phyloP scores from a whole-genome alignment of 148 eudicot genomes.

The Rhododendron griersonianum region DNA sequence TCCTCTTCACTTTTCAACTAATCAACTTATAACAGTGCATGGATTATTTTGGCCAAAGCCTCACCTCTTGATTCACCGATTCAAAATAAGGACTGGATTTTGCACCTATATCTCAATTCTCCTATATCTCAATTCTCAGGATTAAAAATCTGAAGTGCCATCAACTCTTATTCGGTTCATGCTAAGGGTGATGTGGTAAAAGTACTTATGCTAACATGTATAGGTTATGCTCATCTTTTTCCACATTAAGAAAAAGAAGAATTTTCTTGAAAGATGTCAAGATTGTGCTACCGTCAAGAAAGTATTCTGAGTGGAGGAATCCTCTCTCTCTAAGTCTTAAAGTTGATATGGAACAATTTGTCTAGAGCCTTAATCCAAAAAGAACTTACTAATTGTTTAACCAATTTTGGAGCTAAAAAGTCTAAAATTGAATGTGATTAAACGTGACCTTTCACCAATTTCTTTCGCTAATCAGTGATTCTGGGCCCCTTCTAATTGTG shows the following conservation, averaged over 20 bases:
- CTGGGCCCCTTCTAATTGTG: neutral
- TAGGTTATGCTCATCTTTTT: neutral
- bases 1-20: no score
- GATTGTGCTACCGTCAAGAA: neutral
- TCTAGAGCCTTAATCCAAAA: neutral
- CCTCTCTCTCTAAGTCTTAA: neutral
- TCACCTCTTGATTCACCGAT: neutral
- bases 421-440: neutral
- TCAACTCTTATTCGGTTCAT: neutral
- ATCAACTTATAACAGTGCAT: neutral
- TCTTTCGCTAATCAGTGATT: slow-evolving; percentile 8
- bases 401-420: neutral
- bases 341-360: neutral
- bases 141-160: neutral
- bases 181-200: neutral
- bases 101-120: neutral
- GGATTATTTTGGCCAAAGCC: neutral
- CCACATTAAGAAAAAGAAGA: neutral
- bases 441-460: neutral
- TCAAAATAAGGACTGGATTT: neutral
- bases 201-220: neutral
- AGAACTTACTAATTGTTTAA: neutral
- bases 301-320: neutral
- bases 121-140: neutral
- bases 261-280: neutral